These are phyloP conservation scores for Cercospora sp. DNA, from an alignment of 2,329 filamentous ascomycete genomes.

Conservation along the genomic window DNA sequence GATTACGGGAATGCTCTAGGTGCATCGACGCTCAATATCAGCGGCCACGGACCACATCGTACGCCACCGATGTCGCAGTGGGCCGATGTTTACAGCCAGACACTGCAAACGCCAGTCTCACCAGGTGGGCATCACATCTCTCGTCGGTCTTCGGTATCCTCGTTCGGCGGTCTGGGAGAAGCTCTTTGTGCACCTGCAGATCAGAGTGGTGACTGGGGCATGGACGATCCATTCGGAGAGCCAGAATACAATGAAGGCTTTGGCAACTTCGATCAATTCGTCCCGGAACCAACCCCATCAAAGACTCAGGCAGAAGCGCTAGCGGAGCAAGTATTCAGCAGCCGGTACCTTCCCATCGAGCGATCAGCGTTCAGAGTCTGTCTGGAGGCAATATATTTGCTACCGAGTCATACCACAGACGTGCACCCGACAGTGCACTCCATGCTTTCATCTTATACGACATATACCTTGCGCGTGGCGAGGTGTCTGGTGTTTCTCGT, in stretches of 20 bases:
- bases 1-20: slow-evolving; percentile 10
- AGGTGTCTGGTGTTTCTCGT: slow-evolving; percentile 19
- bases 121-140: slow-evolving; percentile 14
- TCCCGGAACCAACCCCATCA: slow-evolving; percentile 7
- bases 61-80: slow-evolving; percentile 22
- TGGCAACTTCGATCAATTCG: not conserved
- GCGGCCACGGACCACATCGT: slow-evolving; percentile 1
- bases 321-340: slow-evolving; percentile 14
- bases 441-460: slow-evolving; percentile 14
- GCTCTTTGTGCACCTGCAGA: slow-evolving; percentile 14
- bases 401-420: not conserved
- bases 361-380: slow-evolving; percentile 22
- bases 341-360: slow-evolving; percentile 8
- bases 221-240: slow-evolving; percentile 13
- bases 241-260: not conserved
- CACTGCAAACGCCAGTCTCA: slow-evolving; percentile 18
- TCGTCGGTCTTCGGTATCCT: slow-evolving; percentile 21
- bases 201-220: slow-evolving; percentile 12
- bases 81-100: slow-evolving; percentile 18
- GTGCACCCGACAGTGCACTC: slow-evolving; percentile 8
- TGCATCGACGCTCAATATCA: slow-evolving; percentile 11
- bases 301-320: slow-evolving; percentile 11
- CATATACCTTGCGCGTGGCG: slow-evolving; percentile 18
- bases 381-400: slow-evolving; percentile 18
- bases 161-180: slow-evolving; percentile 20